These are phyloP conservation scores for Suillus weaverae DNA, from an alignment of 768 basidiomycete genomes.

Conservation along the genomic window DNA sequence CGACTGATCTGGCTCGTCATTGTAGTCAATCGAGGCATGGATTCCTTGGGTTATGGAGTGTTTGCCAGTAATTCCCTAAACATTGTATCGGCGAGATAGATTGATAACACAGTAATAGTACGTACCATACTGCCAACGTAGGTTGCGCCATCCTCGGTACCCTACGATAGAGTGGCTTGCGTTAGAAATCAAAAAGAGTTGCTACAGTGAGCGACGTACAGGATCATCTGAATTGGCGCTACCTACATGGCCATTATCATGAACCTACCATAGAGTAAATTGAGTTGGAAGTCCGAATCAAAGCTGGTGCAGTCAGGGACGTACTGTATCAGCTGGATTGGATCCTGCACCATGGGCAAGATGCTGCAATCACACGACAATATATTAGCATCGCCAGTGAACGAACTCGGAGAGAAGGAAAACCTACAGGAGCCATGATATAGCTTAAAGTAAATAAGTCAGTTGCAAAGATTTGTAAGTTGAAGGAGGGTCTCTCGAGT, in stretches of 20 bases:
- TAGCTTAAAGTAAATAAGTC: neutral
- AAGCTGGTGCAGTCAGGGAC: neutral
- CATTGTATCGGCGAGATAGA: neutral
- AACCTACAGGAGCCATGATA: neutral
- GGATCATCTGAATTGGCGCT: neutral
- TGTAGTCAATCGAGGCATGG: neutral
- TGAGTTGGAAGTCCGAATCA: neutral
- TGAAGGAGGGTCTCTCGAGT: neutral
- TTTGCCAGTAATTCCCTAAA: neutral
- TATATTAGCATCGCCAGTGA: neutral
- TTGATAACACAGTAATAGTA: neutral
- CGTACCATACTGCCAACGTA: neutral
- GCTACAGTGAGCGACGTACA: neutral
- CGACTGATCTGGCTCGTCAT: neutral
- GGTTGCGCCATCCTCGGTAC: neutral
- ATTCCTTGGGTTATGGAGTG: neutral
- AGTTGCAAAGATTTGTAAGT: neutral
- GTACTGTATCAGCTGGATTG: neutral
- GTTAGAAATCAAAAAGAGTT: neutral
- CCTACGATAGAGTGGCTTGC: neutral
- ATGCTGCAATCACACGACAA: neutral
- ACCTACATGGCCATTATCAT: no score
- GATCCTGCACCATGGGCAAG: neutral
- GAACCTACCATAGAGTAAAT: neutral
- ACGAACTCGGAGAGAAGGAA: neutral